A percentile compares a stretch with the other conserved stretches of the same genome.
phyloP scores from a whole-genome alignment of 768 basidiomycete genomes.

The Mycena latifolia region DNA sequence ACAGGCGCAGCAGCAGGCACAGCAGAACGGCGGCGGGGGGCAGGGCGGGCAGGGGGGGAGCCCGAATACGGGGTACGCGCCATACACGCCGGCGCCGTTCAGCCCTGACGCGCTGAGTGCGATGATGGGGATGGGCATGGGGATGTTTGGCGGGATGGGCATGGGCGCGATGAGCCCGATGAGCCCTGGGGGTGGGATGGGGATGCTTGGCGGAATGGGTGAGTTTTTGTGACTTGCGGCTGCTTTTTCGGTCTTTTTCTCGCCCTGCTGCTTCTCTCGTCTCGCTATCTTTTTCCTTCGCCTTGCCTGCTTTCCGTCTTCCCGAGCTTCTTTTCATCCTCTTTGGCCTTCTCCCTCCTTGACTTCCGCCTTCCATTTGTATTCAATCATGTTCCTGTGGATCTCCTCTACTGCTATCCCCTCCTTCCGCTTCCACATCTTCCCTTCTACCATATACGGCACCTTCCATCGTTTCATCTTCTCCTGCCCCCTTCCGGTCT shows the following conservation, averaged over 20 bases:
- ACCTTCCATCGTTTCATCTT: no score
- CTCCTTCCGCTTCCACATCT: background rate
- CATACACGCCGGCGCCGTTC: slow-evolving; percentile 53
- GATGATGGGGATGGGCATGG: slow-evolving; percentile 55
- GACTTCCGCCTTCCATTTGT: background rate
- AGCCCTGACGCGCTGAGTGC: slow-evolving; percentile 64
- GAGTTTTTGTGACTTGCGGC: background rate
- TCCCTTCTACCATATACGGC: no score
- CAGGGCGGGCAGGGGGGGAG: background rate
- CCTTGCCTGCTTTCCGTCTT: background rate
- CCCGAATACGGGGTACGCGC: slow-evolving; percentile 12
- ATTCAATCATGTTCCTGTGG: no score
- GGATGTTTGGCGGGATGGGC: slow-evolving; percentile 44
- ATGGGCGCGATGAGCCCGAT: slow-evolving; percentile 34
- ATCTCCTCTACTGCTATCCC: no score
- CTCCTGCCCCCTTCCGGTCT: background rate
- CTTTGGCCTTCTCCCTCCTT: background rate
- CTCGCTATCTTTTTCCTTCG: background rate
- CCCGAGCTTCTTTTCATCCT: background rate
- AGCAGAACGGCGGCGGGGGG: background rate
- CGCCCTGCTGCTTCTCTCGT: background rate
- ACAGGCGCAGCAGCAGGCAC: background rate
- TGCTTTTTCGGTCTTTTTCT: background rate
- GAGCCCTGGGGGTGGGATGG: slow-evolving; percentile 41
- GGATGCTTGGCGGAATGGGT: slow-evolving; percentile 33